Conservation (phyloP, 371 early-diverging fungal genomes). For the Circinella minor region DNA sequence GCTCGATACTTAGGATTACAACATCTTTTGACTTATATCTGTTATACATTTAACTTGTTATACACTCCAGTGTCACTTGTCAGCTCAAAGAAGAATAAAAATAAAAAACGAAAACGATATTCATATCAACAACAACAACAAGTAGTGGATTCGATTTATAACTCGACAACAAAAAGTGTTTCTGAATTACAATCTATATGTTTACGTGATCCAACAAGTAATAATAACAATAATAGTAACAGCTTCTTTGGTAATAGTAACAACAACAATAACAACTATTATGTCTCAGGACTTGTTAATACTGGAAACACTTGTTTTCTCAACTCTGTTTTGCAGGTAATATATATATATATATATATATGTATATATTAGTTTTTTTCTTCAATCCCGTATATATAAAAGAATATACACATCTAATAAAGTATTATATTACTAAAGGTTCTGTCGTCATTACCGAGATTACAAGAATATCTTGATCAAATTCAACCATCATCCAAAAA, state of each 20-base stretch:
- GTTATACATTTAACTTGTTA: neutral
- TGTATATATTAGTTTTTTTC: neutral
- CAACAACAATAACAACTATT: neutral
- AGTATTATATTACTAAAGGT: constrained; percentile 35
- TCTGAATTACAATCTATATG: constrained; percentile 6
- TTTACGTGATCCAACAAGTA: neutral
- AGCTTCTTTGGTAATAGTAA: neutral
- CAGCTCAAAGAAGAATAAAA: neutral
- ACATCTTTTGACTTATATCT: neutral
- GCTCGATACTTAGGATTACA: constrained; percentile 1
- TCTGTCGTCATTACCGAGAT: constrained; percentile 46
- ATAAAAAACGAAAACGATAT: neutral
- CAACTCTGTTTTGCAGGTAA: constrained; percentile 89
- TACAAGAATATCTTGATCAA: constrained; percentile 39
- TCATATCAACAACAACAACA: neutral
- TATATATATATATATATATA: neutral
- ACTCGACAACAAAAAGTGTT: neutral
- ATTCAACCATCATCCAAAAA: constrained; percentile 5
- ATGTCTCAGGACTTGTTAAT: constrained; percentile 78
- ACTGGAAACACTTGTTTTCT: constrained; percentile 95
- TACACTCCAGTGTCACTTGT: neutral
- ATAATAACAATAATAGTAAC: constrained; percentile 1
- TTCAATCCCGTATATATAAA: neutral
- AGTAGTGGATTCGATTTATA: neutral
- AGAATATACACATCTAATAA: neutral